Percentiles rank a stretch among this genome's conserved stretches.
These are phyloP conservation scores for Pseudogymnoascus sp. DNA, from an alignment of 2,329 filamentous ascomycete genomes.

Conservation along the genomic window DNA sequence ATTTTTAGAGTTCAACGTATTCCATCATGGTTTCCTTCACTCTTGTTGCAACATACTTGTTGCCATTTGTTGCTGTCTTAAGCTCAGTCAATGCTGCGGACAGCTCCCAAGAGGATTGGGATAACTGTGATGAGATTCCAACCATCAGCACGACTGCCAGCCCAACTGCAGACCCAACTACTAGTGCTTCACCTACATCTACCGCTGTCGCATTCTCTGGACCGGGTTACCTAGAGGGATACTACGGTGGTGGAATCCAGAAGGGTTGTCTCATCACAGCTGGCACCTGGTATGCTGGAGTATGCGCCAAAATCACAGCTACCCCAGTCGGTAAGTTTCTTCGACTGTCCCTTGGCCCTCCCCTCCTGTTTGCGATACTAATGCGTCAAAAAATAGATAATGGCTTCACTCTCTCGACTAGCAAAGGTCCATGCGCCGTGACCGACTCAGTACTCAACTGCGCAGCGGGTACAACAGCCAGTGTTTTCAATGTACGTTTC, in stretches of 20 bases:
- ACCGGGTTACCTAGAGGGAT: background rate
- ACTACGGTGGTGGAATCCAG: background rate
- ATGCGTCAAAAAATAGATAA: slow-evolving; percentile 14
- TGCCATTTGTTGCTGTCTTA: background rate
- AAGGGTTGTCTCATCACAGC: background rate
- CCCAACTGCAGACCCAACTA: background rate
- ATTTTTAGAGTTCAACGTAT: background rate
- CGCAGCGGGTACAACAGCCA: background rate
- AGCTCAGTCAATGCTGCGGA: background rate
- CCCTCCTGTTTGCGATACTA: background rate
- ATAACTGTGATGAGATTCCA: background rate
- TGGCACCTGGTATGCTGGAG: background rate
- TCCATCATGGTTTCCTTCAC: background rate
- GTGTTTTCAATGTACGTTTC: slow-evolving; percentile 18
- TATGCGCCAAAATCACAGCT: background rate
- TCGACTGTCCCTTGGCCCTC: background rate
- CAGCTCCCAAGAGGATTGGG: background rate
- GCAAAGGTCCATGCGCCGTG: background rate
- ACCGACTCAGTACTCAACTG: background rate
- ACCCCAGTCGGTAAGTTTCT: background rate
- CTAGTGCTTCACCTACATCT: slow-evolving; percentile 9
- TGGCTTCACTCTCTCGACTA: slow-evolving; percentile 20
- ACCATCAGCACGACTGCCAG: background rate
- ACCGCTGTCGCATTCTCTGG: slow-evolving; percentile 17
- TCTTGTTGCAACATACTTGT: background rate